A percentile compares a stretch with the other conserved stretches of the same genome.
phyloP scores from a whole-genome alignment of 176 grass and related monocot species.

The Otatea glauca region DNA sequence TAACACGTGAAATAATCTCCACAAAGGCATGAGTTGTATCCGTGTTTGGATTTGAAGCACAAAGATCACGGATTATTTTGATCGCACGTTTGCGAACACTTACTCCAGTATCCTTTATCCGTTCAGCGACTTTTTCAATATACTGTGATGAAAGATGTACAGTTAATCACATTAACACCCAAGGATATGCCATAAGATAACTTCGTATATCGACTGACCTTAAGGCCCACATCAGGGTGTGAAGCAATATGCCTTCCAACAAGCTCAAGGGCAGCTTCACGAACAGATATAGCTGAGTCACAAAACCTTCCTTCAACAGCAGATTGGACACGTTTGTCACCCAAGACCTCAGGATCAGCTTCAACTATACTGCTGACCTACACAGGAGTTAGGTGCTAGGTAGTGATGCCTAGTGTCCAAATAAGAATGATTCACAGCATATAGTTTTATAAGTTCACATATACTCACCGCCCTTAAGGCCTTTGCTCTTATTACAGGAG shows the following conservation, averaged over 20 bases:
- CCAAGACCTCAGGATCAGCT: conserved; percentile 96
- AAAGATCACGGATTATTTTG: conserved; percentile 96
- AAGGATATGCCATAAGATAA: conserved; percentile 35
- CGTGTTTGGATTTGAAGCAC: conserved; percentile 76
- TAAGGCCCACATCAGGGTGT: conserved; percentile 96
- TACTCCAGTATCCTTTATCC: conserved; percentile 98
- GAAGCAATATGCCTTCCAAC: conserved; percentile 99
- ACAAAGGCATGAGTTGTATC: conserved; percentile 84
- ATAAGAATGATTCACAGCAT: conserved; percentile 43
- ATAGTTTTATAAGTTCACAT: conserved; percentile 40
- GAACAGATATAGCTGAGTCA: conserved; percentile 97
- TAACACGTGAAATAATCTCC: conserved; percentile 99
- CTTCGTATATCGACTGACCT: conserved; percentile 61
- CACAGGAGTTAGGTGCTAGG: conserved; percentile 41
- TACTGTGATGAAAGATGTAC: conserved; percentile 64
- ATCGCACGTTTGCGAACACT: conserved; percentile 97
- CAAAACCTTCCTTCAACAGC: conserved; percentile 99
- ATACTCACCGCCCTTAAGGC: conserved; percentile 90
- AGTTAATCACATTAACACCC: conserved; percentile 31
- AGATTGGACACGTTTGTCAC: conserved; percentile 90
- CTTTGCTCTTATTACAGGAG: conserved; percentile 97
- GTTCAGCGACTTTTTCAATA: conserved; percentile 95
- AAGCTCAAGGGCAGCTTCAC: conserved; percentile 99
- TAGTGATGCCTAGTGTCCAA: conserved; percentile 7
- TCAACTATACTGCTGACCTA: conserved; percentile 99